A percentile compares a stretch with the other conserved stretches of the same genome.
phyloP scores from a whole-genome alignment of 192 early-diverging fungal species.

The Spizellomyces sp. region DNA sequence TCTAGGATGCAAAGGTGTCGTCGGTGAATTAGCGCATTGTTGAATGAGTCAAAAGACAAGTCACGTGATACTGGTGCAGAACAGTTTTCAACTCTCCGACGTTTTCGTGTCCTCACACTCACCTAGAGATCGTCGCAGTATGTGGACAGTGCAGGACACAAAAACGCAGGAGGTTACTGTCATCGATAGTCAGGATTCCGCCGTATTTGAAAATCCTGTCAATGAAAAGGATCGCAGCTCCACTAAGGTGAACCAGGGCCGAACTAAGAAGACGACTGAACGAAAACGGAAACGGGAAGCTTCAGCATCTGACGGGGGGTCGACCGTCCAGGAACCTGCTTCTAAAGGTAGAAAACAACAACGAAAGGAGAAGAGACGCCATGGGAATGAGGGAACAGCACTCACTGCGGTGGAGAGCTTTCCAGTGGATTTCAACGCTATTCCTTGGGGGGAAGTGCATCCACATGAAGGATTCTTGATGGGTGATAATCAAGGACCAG shows the following conservation, averaged over 20 bases:
- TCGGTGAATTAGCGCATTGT: too few species aligned
- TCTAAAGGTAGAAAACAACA: neutral
- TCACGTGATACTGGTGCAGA: too few species aligned
- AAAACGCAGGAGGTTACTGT: neutral
- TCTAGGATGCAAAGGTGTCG: too few species aligned
- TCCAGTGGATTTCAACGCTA: neutral
- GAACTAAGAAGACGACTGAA: neutral
- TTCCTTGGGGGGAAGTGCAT: conserved; percentile 20
- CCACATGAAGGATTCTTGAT: conserved; percentile 2
- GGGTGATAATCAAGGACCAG: conserved; percentile 58
- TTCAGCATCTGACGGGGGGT: too few species aligned
- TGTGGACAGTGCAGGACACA: conserved; percentile 3
- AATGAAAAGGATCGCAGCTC: neutral
- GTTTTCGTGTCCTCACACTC: too few species aligned
- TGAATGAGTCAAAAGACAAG: too few species aligned
- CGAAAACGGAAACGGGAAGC: neutral
- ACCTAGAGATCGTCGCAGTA: neutral
- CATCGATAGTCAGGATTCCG: too few species aligned
- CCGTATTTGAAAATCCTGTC: neutral
- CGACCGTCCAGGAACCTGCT: too few species aligned
- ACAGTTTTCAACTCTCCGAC: too few species aligned
- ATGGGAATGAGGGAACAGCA: neutral
- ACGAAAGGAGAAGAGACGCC: neutral
- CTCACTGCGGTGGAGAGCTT: neutral
- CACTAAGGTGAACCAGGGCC: neutral